Percentiles rank a stretch among this genome's conserved stretches.
These are phyloP conservation scores for Globomyces sp. DNA, from an alignment of 371 early-diverging fungal species.

Conservation along the genomic window DNA sequence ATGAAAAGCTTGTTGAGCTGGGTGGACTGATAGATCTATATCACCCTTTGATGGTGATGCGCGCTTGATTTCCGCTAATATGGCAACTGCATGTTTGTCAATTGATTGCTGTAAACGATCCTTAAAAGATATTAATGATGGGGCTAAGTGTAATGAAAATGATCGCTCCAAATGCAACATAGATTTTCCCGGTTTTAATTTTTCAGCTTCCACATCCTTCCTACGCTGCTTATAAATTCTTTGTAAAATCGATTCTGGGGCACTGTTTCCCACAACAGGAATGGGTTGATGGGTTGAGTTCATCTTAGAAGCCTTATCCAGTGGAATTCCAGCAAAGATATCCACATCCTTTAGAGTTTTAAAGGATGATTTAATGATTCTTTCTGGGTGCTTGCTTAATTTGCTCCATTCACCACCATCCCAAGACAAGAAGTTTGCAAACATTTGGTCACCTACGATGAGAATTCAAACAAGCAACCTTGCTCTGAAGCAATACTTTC, in stretches of 20 bases:
- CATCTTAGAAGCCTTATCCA: constrained; percentile 35
- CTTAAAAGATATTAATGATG: constrained; percentile 74
- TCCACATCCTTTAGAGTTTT: constrained; percentile 17
- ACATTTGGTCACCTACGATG: constrained; percentile 66
- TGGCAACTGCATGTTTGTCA: constrained; percentile 51
- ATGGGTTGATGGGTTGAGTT: constrained; percentile 34
- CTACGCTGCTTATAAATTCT: constrained; percentile 74
- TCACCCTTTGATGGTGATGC: constrained; percentile 96
- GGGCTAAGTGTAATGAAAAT: constrained; percentile 69
- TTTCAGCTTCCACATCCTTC: constrained; percentile 71
- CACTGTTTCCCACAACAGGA: constrained; percentile 20
- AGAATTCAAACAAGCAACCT: not conserved
- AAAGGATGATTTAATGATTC: not conserved
- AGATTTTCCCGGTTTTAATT: constrained; percentile 71
- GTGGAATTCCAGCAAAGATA: constrained; percentile 31
- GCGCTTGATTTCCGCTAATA: constrained; percentile 96
- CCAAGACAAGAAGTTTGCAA: constrained; percentile 84
- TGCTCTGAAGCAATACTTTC: constrained; percentile 92
- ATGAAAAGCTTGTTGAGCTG: constrained; percentile 76
- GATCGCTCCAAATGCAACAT: constrained; percentile 65
- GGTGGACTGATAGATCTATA: constrained; percentile 78
- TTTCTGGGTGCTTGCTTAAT: not conserved
- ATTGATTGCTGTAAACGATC: constrained; percentile 52
- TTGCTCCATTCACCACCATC: constrained; percentile 81
- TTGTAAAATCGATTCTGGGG: constrained; percentile 38